phyloP scores from a whole-genome alignment of 306 rosid genomes.

The Boehmeria nivea region DNA sequence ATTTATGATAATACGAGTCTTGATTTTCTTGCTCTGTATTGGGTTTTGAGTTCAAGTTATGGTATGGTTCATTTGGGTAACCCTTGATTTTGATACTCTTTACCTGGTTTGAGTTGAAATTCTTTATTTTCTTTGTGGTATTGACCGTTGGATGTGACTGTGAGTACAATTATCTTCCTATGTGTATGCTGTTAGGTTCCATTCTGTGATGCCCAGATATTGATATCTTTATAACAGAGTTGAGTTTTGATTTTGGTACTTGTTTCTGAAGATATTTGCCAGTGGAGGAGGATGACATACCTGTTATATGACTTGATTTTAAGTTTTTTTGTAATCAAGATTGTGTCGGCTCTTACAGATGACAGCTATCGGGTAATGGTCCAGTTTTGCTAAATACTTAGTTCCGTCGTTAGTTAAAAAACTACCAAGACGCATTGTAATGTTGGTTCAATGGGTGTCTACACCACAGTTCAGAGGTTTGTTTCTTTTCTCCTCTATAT shows the following conservation, averaged over 20 bases:
- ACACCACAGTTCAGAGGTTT: constrained; percentile 12
- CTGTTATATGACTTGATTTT: not conserved
- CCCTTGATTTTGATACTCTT: no score
- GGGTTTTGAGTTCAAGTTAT: not conserved
- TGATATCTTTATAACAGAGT: no score
- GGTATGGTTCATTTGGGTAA: not conserved
- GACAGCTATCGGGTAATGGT: constrained; percentile 14
- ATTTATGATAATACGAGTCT: not conserved
- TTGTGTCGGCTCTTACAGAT: constrained; percentile 28
- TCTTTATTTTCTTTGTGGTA: no score
- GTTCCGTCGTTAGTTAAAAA: constrained; percentile 11
- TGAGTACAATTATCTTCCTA: no score
- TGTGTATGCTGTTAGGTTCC: no score
- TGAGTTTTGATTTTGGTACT: no score
- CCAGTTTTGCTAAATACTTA: constrained; percentile 17
- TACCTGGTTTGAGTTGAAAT: no score
- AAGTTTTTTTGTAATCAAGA: constrained; percentile 3
- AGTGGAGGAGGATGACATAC: no score
- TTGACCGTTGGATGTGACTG: no score
- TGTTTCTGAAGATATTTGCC: no score
- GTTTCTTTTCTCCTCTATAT: constrained; percentile 14
- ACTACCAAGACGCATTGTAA: constrained; percentile 7
- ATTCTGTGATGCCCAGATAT: no score
- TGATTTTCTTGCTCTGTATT: not conserved
- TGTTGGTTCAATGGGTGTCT: constrained; percentile 9